phyloP scores from a whole-genome alignment of 2,329 filamentous ascomycete genomes.

The Chrysosporium queenslandicum region DNA sequence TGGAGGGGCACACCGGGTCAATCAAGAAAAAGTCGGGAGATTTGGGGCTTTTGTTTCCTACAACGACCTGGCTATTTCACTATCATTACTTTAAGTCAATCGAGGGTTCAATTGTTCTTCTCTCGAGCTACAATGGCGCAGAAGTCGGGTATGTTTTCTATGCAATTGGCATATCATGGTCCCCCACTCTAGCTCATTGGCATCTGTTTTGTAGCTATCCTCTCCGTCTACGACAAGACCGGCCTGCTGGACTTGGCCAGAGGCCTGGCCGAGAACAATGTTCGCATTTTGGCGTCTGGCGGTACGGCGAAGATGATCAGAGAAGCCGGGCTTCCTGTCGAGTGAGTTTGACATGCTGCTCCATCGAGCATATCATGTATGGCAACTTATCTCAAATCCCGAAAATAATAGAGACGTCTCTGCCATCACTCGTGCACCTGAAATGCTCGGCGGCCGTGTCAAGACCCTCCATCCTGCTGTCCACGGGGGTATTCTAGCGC shows the following conservation, averaged over 20 bases:
- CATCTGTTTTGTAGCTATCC: conserved; percentile 53
- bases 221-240: conserved; percentile 98
- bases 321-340: conserved; percentile 88
- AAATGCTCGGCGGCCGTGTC: conserved; percentile 86
- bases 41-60: no score
- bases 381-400: not conserved
- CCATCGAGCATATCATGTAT: not conserved
- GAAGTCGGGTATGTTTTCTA: conserved; percentile 31
- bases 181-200: not conserved
- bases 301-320: conserved; percentile 94
- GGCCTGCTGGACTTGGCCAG: conserved; percentile 86
- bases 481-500: conserved; percentile 74
- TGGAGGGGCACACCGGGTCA: conserved; percentile 7
- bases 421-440: conserved; percentile 89
- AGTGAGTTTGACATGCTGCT: conserved; percentile 50
- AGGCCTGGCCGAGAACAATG: conserved; percentile 77
- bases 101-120: not conserved
- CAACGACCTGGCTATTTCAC: no score
- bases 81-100: no score
- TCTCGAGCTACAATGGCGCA: conserved; percentile 25
- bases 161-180: not conserved
- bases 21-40: no score
- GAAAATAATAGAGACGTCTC: conserved; percentile 66
- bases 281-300: conserved; percentile 85
- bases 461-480: conserved; percentile 97